Percentiles rank a stretch among this genome's conserved stretches.
Conservation (phyloP, 2,329 filamentous ascomycete species). For the Fusarium denticulatum region DNA sequence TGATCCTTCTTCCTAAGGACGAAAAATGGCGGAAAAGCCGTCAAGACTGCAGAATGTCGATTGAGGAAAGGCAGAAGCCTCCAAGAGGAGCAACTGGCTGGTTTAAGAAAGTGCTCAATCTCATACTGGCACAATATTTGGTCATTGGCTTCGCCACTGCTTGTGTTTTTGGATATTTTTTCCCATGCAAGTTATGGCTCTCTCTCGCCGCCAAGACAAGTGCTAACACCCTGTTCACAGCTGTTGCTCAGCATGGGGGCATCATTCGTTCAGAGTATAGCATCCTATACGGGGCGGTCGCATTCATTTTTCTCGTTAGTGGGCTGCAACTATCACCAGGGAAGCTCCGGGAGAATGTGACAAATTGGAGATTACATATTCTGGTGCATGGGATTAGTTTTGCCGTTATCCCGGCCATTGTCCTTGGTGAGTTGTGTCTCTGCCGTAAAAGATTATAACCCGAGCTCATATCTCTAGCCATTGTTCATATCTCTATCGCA, state of each 20-base stretch:
- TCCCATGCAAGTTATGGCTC: constrained; percentile 51
- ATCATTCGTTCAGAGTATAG: constrained; percentile 64
- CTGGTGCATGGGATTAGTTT: constrained; percentile 75
- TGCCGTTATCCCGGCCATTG: constrained; percentile 70
- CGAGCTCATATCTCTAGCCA: constrained; percentile 46
- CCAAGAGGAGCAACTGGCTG: constrained; percentile 7
- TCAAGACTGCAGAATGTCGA: constrained; percentile 23
- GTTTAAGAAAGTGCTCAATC: constrained; percentile 36
- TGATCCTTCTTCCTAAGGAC: neutral
- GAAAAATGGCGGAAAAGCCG: constrained; percentile 2
- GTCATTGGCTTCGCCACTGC: constrained; percentile 68
- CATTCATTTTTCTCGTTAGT: constrained; percentile 76
- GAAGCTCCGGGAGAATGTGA: constrained; percentile 68
- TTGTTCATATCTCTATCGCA: constrained; percentile 59
- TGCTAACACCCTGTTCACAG: constrained; percentile 42
- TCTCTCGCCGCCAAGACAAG: neutral
- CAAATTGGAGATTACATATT: constrained; percentile 74
- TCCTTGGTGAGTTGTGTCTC: constrained; percentile 58
- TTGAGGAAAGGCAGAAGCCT: constrained; percentile 20
- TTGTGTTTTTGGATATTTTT: constrained; percentile 58
- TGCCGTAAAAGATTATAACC: neutral
- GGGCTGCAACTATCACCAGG: constrained; percentile 73
- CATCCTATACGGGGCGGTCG: constrained; percentile 75
- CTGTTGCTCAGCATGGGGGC: constrained; percentile 60
- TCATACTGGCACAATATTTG: constrained; percentile 70